Evolutionary conservation across 2,329 filamentous ascomycete genomes (phyloP), one percentile per base, ranked within the genome.

Genomic region (Botrytis deweyae): DNA sequence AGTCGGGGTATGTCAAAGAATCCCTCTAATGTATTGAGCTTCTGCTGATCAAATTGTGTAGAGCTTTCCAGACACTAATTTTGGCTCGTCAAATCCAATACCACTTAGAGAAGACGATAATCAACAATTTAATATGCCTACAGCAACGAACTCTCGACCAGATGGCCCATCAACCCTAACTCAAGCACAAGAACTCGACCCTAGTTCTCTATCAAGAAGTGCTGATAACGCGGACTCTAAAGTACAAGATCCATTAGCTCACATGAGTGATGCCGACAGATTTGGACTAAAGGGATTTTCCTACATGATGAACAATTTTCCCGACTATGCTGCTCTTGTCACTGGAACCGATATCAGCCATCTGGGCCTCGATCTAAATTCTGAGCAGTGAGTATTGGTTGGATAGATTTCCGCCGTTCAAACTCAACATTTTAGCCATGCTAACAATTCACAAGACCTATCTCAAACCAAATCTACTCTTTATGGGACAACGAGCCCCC

Each of bases 281-380:
- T 92, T 86, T 85, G 90, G 90, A 7, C 84, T 91, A 66, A 91
- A 91, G 80, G 90, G 90, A 16, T 83, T 91, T 74, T 85, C 81
- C 40, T 76, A 87, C 73, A 87, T 88, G 46, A 82, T 91, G 81
- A 90, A 91, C 85, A 89, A 88, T 81, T 89, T 87, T 76, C 87
- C 88, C 22, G 88, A 90, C 76, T 91, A 90, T 80, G 88, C 88
- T 70, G 87, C 88, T 6, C 85, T 90, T 78, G 84, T 90, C 18
- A 85, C 86, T 63, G 89, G 89, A 5, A 85, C 90, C 77, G 89
- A 91, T 76, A 86, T 89, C 18, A 84, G 81, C 63, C 83, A 84
- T 16, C 82, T 91, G 55, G 88, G 88, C 18, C 82, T 91, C 55
- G 89, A 91, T 76, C 82, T 91, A 74, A 84, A 82, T 69, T 86